Conservation (phyloP, 345 rosid species). For the Euphorbia tirucalli region DNA sequence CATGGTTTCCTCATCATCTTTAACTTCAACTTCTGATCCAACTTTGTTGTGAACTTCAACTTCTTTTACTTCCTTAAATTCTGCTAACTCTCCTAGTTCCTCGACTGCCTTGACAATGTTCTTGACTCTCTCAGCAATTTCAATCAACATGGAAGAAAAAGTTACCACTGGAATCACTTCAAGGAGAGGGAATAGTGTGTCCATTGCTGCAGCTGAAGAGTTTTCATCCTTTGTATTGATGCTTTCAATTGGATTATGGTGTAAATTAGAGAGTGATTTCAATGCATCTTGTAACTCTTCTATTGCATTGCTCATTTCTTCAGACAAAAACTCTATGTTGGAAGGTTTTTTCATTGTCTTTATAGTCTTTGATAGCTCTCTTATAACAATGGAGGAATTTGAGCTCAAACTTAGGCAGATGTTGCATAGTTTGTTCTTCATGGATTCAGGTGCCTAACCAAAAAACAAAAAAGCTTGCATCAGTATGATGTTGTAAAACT, state of each 20-base stretch:
- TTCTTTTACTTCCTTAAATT: constrained; percentile 27
- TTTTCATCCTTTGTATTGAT: constrained; percentile 7
- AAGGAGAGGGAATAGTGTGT: constrained; percentile 19
- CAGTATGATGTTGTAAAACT: background rate
- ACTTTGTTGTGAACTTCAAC: constrained; percentile 12
- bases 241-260: constrained; percentile 8
- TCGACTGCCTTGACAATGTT: constrained; percentile 28
- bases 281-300: constrained; percentile 36
- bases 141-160: constrained; percentile 37
- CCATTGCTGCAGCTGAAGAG: background rate
- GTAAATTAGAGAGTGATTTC: constrained; percentile 20
- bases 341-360: constrained; percentile 39
- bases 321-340: constrained; percentile 21
- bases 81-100: constrained; percentile 33
- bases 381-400: constrained; percentile 30
- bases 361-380: constrained; percentile 32
- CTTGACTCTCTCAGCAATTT: constrained; percentile 36
- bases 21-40: background rate
- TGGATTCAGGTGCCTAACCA: constrained; percentile 31
- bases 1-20: constrained; percentile 10
- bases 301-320: constrained; percentile 36
- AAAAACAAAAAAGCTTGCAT: background rate
- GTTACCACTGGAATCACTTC: constrained; percentile 37
- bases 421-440: constrained; percentile 36
- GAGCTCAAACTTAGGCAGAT: constrained; percentile 38